Evolutionary conservation across 2,329 filamentous ascomycete species (phyloP).

Genomic region (Ophiostoma fasciatum): DNA sequence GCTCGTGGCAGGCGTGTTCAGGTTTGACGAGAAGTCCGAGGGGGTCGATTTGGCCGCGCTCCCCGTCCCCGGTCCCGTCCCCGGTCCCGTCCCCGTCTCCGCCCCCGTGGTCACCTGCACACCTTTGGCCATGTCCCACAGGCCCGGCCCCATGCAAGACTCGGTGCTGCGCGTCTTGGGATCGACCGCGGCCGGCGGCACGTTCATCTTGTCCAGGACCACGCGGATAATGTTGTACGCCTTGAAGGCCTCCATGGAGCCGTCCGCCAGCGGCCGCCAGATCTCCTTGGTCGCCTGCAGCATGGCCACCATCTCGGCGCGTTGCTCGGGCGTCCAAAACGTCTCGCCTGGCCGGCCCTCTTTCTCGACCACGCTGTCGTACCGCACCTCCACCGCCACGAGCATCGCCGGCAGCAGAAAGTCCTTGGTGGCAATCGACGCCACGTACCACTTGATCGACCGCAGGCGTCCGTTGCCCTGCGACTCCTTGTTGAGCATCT

Average conservation of each 20-base stretch:
- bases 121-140: too few relatives aligned
- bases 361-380: slow-evolving; percentile 39
- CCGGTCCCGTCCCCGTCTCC: too few relatives aligned
- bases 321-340: slow-evolving; percentile 44
- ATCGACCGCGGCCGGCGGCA: background rate
- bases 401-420: slow-evolving; percentile 79
- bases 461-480: slow-evolving; percentile 56
- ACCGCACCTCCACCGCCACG: slow-evolving; percentile 68
- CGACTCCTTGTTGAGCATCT: slow-evolving; percentile 60
- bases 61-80: background rate
- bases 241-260: slow-evolving; percentile 83
- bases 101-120: too few relatives aligned
- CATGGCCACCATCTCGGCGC: slow-evolving; percentile 59
- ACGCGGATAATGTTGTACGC: slow-evolving; percentile 67
- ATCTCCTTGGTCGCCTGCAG: slow-evolving; percentile 62
- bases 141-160: background rate
- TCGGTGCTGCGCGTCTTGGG: background rate
- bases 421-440: slow-evolving; percentile 66
- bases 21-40: too few relatives aligned
- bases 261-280: slow-evolving; percentile 63
- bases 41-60: background rate
- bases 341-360: slow-evolving; percentile 23
- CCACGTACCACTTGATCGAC: slow-evolving; percentile 64
- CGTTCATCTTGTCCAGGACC: slow-evolving; percentile 64
- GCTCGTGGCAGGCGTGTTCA: too few relatives aligned